A percentile compares a stretch with the other conserved stretches of the same genome.
Conservation (phyloP, 2,329 filamentous ascomycete genomes). For the Alternaria solani region DNA sequence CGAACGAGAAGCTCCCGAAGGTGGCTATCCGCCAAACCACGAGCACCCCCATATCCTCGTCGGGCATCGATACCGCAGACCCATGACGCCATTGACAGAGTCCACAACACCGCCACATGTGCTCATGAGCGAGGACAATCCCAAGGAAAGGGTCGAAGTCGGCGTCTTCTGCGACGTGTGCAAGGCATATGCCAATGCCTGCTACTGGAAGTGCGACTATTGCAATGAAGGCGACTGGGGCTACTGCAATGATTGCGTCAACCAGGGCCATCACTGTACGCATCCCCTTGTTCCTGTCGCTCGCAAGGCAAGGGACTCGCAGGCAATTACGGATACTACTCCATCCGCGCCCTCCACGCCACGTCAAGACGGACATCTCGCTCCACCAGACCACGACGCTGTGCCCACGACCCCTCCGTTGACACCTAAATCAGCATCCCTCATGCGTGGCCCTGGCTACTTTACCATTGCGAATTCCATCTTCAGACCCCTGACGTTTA, state of each 20-base stretch:
- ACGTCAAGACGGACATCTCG: conserved; percentile 31
- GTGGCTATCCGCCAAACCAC: conserved; percentile 51
- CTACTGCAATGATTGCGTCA: conserved; percentile 88
- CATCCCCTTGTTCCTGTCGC: conserved; percentile 81
- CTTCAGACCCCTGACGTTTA: conserved; percentile 75
- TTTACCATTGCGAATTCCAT: conserved; percentile 45
- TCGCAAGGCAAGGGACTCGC: conserved; percentile 57
- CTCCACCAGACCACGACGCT: conserved; percentile 36
- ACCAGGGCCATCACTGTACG: conserved; percentile 79
- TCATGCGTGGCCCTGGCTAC: conserved; percentile 47
- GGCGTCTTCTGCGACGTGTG: conserved; percentile 88
- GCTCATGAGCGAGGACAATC: conserved; percentile 70
- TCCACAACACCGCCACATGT: conserved; percentile 30
- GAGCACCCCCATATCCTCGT: conserved; percentile 63
- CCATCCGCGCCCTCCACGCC: conserved; percentile 27
- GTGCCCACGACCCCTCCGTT: conserved; percentile 46
- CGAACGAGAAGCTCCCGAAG: conserved; percentile 56
- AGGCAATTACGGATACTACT: conserved; percentile 9
- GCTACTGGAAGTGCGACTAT: conserved; percentile 86
- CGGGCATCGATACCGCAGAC: conserved; percentile 55
- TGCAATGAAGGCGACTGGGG: conserved; percentile 97
- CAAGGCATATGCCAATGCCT: conserved; percentile 75
- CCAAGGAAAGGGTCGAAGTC: conserved; percentile 71
- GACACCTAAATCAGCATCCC: conserved; percentile 55
- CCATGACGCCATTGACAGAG: conserved; percentile 33